Evolutionary conservation across 495 filamentous ascomycete species (phyloP), one percentile per base, ranked within the genome.

Genomic region (Podospora anserina): DNA sequence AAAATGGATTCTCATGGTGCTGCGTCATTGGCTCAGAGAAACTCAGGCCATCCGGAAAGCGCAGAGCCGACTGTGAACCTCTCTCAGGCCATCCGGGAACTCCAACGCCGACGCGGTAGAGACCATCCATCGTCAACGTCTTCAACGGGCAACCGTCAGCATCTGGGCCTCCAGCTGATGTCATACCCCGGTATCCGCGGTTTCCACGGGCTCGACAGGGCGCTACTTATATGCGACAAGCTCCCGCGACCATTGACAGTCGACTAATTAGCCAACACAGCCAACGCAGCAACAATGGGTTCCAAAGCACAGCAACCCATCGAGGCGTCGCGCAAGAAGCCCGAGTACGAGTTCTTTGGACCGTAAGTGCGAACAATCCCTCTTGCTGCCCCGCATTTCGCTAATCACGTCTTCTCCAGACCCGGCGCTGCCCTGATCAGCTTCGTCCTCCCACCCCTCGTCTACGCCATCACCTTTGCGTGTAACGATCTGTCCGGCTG

Each of bases 401-500:
- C 28, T 68, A 13, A 61, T 64, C 55, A 18, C 1, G 7, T 20
- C 39, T 60, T n/a, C 28, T 39, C n/a, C 73, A 97, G 95, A 20
- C 80, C 88, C 64, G 94, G 93, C 59, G 91, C 91, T 15, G 83
- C 88, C 57, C 87, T 78, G 57, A 89, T 97, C 66, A 88, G 88
- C 39, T 86, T 95, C 70, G 90, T 88, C 28, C 87, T 96, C 15
- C 94, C 95, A 0, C 30, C 91, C 19, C 78, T 92, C 59, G 84
- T 91, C 72, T 97, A 94, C 78, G 72, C 85, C 65, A 86, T 92
- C 72, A 82, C 88, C 49, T 97, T 97, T 75, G 79, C 92, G 71
- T 97, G 95, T 85, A 98, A 97, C 76, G 95, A 97, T 75, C 78
- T 93, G 69, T 88, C 92, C 30, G 95, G 96, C 64, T 98, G 96